Base-by-base conservation (phyloP, 1,284 basidiomycete species). In the Trichosporon sp. region DNA sequence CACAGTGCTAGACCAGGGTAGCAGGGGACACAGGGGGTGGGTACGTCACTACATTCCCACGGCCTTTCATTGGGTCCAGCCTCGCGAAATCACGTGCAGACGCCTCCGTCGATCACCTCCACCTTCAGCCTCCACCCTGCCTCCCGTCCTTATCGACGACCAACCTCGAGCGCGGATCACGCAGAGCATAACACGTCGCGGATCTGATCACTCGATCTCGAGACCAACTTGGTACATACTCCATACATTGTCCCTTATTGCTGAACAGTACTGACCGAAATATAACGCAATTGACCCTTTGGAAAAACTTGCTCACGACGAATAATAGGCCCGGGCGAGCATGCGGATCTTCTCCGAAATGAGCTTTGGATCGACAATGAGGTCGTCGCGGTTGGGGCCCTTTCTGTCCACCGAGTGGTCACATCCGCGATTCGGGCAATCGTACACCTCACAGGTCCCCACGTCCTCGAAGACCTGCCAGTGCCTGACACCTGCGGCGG, bases 401-500 rank as follows among this genome's bases (percentile, higher is more conserved):
- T 5, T 5, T 3, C 2, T 2, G 29, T 58, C 46, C 9, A 16
- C 19, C 14, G 3, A 3, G 8, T 62, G 27, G 25, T 29, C 25
- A 37, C 65, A 67, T 1, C 65, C 63, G 23, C 65, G 65, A n/a
- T 29, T 11, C 9, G 60, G 32, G 23, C 65, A 67, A n/a, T 60
- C 34, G 60, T 34, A 52, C 19, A 54, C 58, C n/a, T 49, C 56
- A 36, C 65, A 67, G 23, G 61, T 49, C 19, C 16, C 61, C 65
- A 32, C 59, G 37, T 59, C 61, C 34, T 69, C 71, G 60, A 61
- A 49, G 16, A 71, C 68, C 25, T 69, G 62, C 61, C 66, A 72
- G 60, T 72, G 71, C 44, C 65, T 59, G 13, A 71, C 65, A 8
- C 70, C 70, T 1, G 68, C 69, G 25, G 70, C 69, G n/a, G 63